A percentile compares a stretch with the other conserved stretches of the same genome.
Evolutionary conservation across 768 basidiomycete genomes (phyloP).

Genomic region (Cystofilobasidium macerans): DNA sequence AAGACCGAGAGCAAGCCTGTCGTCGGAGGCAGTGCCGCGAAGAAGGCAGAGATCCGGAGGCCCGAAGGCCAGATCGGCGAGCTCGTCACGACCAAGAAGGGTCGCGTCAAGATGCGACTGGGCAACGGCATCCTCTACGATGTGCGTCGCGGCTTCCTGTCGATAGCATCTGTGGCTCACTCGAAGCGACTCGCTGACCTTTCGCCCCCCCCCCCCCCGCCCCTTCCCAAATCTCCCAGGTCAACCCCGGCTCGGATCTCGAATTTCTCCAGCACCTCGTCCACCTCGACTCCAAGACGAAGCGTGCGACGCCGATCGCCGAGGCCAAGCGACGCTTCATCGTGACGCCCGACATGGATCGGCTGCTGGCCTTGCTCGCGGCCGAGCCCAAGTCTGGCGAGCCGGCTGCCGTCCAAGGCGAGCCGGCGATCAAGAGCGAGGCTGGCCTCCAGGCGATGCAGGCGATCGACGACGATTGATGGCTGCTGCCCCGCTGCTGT

Average conservation of each 20-base stretch:
- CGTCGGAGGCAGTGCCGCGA: neutral
- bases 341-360: slow-evolving; percentile 25
- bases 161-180: neutral
- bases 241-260: slow-evolving; percentile 25
- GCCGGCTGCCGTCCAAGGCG: neutral
- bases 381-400: neutral
- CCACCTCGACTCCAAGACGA: slow-evolving; percentile 19
- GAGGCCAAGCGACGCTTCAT: slow-evolving; percentile 21
- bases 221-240: neutral
- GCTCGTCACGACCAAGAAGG: slow-evolving; percentile 22
- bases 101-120: slow-evolving; percentile 25
- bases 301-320: slow-evolving; percentile 13
- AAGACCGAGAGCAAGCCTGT: neutral
- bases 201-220: neutral
- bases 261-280: slow-evolving; percentile 26
- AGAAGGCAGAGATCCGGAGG: slow-evolving; percentile 10
- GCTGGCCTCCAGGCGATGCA: slow-evolving; percentile 1
- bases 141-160: slow-evolving; percentile 9
- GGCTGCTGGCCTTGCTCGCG: slow-evolving; percentile 7
- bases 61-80: slow-evolving; percentile 26
- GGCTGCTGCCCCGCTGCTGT: neutral
- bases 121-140: slow-evolving; percentile 25
- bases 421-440: neutral
- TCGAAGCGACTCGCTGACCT: neutral
- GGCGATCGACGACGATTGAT: neutral